Conservation (phyloP, 2,329 filamentous ascomycete species). For the Cladophialophora chaetospira region DNA sequence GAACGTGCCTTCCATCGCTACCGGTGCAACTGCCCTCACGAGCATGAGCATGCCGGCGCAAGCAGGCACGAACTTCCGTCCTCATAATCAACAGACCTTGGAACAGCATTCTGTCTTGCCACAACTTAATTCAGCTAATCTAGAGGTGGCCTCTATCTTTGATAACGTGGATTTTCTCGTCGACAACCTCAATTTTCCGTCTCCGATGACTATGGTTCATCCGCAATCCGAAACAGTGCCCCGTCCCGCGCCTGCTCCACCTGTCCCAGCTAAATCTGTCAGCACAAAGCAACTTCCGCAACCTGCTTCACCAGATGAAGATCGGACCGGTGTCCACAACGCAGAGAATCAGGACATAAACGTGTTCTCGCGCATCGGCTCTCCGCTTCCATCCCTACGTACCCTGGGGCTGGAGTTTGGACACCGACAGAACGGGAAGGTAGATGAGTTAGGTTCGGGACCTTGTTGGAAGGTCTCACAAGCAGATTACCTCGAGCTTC, state of each 20-base stretch:
- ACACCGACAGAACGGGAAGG: neutral
- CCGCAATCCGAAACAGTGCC: neutral
- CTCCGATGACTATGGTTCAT: neutral
- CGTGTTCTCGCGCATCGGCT: neutral
- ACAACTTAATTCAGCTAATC: neutral
- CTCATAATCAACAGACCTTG: neutral
- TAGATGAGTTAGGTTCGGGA: neutral
- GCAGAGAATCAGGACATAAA: neutral
- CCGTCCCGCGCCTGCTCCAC: neutral
- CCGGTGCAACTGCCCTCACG: neutral
- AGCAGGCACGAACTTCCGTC: neutral
- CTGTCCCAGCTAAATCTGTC: neutral
- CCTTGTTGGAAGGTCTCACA: conserved; percentile 9
- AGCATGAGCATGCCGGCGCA: neutral
- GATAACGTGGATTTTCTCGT: neutral
- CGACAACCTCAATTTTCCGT: neutral
- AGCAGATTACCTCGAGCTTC: neutral
- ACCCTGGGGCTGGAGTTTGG: too few species aligned
- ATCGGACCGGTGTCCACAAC: neutral
- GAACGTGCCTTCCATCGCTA: neutral
- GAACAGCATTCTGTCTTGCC: neutral
- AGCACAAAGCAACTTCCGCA: neutral
- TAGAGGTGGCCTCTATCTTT: neutral
- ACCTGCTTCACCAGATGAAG: neutral
- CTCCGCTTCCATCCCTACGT: neutral